Conservation (phyloP, 768 basidiomycete species). For the Mycena belliarum region DNA sequence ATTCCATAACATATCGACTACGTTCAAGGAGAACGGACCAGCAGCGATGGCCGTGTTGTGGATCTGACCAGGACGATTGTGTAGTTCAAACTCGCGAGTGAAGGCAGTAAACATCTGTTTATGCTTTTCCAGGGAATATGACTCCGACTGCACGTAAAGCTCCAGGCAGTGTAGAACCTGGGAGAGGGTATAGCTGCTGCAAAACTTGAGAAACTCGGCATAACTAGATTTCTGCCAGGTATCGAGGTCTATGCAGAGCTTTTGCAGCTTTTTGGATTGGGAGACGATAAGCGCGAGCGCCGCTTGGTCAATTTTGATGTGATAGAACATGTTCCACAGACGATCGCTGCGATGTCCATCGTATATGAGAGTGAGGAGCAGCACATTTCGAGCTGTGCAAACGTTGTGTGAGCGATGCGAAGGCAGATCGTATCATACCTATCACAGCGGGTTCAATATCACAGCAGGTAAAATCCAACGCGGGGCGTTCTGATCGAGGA, state of each 20-base stretch:
- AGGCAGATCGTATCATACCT: constrained; percentile 24
- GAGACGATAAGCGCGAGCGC: constrained; percentile 25
- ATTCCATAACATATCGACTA: neutral
- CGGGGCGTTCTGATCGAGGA: constrained; percentile 10
- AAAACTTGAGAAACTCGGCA: constrained; percentile 29
- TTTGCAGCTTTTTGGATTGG: constrained; percentile 33
- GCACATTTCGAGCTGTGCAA: constrained; percentile 36
- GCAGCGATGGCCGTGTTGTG: constrained; percentile 4
- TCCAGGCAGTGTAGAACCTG: constrained; percentile 35
- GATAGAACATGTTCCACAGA: constrained; percentile 40
- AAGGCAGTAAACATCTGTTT: constrained; percentile 20
- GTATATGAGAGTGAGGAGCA: constrained; percentile 34
- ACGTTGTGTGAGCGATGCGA: neutral
- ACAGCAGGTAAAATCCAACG: constrained; percentile 40
- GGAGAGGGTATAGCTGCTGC: constrained; percentile 30
- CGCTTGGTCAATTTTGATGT: constrained; percentile 33
- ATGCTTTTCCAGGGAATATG: constrained; percentile 8
- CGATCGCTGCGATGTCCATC: constrained; percentile 22
- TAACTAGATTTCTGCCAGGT: constrained; percentile 33
- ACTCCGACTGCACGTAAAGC: constrained; percentile 28
- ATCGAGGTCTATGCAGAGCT: constrained; percentile 21
- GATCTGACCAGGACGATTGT: neutral
- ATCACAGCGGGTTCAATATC: constrained; percentile 39
- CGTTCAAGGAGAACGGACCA: constrained; percentile 3
- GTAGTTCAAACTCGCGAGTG: constrained; percentile 11